phyloP scores from a whole-genome alignment of 2,329 filamentous ascomycete species.

The Xylariaceae sp. region DNA sequence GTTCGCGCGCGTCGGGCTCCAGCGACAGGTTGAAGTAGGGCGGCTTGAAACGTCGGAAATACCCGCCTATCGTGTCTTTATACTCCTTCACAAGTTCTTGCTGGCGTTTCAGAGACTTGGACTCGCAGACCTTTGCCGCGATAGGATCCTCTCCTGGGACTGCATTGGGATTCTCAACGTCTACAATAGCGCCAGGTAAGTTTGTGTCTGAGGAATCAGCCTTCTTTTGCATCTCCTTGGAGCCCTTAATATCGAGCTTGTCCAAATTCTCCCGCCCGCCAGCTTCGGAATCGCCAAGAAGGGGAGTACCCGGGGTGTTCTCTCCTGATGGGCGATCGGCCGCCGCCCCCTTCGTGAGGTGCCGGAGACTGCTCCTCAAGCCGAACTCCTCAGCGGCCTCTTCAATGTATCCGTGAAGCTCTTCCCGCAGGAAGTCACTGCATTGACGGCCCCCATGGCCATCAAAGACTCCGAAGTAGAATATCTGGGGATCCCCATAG shows the following conservation, averaged over 20 bases:
- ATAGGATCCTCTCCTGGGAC: slow-evolving; percentile 34
- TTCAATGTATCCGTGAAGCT: slow-evolving; percentile 84
- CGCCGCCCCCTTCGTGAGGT: slow-evolving; percentile 20
- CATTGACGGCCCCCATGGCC: slow-evolving; percentile 89
- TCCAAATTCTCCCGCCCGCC: slow-evolving; percentile 29
- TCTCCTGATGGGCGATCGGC: slow-evolving; percentile 4
- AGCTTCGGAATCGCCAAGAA: slow-evolving; percentile 18
- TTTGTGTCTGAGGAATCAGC: slow-evolving; percentile 28
- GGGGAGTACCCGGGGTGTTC: slow-evolving; percentile 7
- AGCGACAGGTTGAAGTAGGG: slow-evolving; percentile 55
- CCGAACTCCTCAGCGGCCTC: slow-evolving; percentile 69
- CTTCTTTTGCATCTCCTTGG: slow-evolving; percentile 35
- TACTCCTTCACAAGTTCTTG: slow-evolving; percentile 66
- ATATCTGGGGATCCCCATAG: slow-evolving; percentile 87
- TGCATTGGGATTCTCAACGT: slow-evolving; percentile 29
- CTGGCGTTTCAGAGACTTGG: slow-evolving; percentile 62
- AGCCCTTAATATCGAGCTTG: slow-evolving; percentile 41
- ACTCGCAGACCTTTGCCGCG: slow-evolving; percentile 42
- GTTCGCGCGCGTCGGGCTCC: slow-evolving; percentile 25
- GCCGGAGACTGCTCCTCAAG: slow-evolving; percentile 65
- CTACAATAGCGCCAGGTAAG: slow-evolving; percentile 25
- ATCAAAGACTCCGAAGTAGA: slow-evolving; percentile 96
- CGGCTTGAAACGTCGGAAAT: slow-evolving; percentile 86
- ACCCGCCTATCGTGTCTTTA: slow-evolving; percentile 80
- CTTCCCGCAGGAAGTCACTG: slow-evolving; percentile 75